Evolutionary conservation across 2,329 filamentous ascomycete species (phyloP).

Genomic region (Annulohypoxylon truncatum): DNA sequence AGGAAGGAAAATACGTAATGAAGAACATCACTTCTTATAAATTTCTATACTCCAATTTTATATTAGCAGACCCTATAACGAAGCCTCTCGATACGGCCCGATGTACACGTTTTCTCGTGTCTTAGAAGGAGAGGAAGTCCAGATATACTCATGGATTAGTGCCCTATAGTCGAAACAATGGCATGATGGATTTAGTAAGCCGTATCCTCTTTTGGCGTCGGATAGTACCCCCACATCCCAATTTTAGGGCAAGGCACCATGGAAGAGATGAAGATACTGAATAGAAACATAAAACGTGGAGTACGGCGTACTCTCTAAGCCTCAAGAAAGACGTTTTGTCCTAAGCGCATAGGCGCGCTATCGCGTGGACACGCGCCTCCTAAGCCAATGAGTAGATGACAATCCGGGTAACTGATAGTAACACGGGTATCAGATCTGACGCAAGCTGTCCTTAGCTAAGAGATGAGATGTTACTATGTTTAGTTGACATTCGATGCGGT

Average conservation of each 20-base stretch:
- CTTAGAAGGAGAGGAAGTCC: background rate
- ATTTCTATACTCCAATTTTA: background rate
- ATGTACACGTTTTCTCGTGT: background rate
- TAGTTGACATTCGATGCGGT: constrained; percentile 19
- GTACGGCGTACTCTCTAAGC: background rate
- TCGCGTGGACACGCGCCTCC: background rate
- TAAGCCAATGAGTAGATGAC: background rate
- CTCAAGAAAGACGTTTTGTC: background rate
- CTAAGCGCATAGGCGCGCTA: background rate
- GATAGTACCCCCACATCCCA: background rate
- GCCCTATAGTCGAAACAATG: background rate
- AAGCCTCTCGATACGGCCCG: background rate
- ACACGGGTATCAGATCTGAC: background rate
- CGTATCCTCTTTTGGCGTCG: background rate
- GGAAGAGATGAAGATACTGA: background rate
- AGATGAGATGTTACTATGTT: constrained; percentile 15
- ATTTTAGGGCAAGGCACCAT: background rate
- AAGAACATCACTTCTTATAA: background rate
- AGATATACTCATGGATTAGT: background rate
- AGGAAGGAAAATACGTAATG: background rate
- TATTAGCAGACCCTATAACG: background rate
- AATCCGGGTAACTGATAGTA: background rate
- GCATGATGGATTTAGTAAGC: background rate
- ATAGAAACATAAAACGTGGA: background rate
- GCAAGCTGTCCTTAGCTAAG: background rate